These are phyloP conservation scores for Fusarium sp. DNA, from an alignment of 2,329 filamentous ascomycete species.

Conservation along the genomic window DNA sequence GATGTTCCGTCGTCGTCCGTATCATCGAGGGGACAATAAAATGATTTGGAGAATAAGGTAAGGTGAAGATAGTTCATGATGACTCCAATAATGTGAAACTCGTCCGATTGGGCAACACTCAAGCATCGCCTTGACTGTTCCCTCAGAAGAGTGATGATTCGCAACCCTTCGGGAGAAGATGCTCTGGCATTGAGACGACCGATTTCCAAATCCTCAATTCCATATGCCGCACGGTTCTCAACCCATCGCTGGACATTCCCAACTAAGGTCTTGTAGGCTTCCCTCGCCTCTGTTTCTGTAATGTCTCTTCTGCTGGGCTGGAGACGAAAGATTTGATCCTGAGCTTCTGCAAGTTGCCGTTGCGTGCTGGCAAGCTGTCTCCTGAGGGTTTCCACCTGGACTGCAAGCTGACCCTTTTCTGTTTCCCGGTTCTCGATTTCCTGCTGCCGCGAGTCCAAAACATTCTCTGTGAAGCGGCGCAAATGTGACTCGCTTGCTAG, in stretches of 20 bases:
- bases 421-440: slow-evolving; percentile 53
- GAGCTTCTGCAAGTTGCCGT: slow-evolving; percentile 51
- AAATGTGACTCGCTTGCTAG: slow-evolving; percentile 52
- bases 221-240: slow-evolving; percentile 51
- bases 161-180: slow-evolving; percentile 46
- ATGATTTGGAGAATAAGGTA: slow-evolving; percentile 54
- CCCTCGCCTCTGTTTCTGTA: slow-evolving; percentile 54
- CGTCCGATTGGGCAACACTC: slow-evolving; percentile 51
- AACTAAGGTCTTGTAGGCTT: slow-evolving; percentile 52
- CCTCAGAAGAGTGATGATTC: slow-evolving; percentile 53
- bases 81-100: slow-evolving; percentile 53
- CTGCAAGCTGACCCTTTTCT: slow-evolving; percentile 48
- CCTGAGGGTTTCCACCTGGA: slow-evolving; percentile 50
- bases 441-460: slow-evolving; percentile 54
- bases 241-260: slow-evolving; percentile 55
- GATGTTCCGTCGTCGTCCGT: slow-evolving; percentile 49
- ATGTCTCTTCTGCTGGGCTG: slow-evolving; percentile 54
- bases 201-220: slow-evolving; percentile 52
- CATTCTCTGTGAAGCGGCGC: slow-evolving; percentile 54
- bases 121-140: slow-evolving; percentile 54
- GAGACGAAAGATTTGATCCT: slow-evolving; percentile 52
- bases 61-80: slow-evolving; percentile 57
- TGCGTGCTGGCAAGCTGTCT: slow-evolving; percentile 51
- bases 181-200: slow-evolving; percentile 47
- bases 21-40: slow-evolving; percentile 56